Evolutionary conservation across 2,329 filamentous ascomycete species (phyloP), one percentile per base, ranked within the genome.

Genomic region (Lomentospora prolificans): DNA sequence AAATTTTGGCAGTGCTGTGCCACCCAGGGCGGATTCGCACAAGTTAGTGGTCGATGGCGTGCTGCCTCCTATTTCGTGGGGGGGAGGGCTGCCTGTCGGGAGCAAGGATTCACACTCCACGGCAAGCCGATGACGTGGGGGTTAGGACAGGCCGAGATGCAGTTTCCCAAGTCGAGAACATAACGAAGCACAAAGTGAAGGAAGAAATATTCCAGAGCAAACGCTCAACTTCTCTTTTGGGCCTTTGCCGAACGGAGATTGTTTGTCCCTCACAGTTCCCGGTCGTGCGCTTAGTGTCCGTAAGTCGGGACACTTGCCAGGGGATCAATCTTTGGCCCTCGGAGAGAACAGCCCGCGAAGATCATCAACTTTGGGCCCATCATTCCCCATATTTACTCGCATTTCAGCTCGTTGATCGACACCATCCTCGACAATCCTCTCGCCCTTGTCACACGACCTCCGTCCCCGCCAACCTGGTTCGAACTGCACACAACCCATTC

Each of bases 41-140:
- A 53, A 22, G 19, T 36, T 19, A 17, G 31, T 53, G 30, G 30
- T n/a, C 14, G 30, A 53, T 53, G 36, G 51, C 51, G 51, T 53
- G 51, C 51, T 53, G 31, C 19, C n/a, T 41, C 28, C 30, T 48
- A 25, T 36, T 36, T 36, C 31, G 51, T 53, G 51, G 51, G 51
- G 51, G 31, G 22, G 44, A n/a, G n/a, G n/a, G n/a, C n/a, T n/a
- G n/a, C n/a, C n/a, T 19, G 22, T 48, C 44, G 44, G 44, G 22
- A 48, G 22, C 44, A 6, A 10, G 44, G 44, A 19, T 10, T 22
- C 17, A 25, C 12, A 25, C 17, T n/a, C 44, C 44, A 48, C 44
- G 24, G 22, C 17, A 19, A 48, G 22, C 44, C 8, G 24, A 48
- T 7, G 44, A 19, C 44, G 44, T 48, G 44, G 44, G 44, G 44